Conservation (phyloP, 2,329 filamentous ascomycete genomes). For the Fusarium sp. region DNA sequence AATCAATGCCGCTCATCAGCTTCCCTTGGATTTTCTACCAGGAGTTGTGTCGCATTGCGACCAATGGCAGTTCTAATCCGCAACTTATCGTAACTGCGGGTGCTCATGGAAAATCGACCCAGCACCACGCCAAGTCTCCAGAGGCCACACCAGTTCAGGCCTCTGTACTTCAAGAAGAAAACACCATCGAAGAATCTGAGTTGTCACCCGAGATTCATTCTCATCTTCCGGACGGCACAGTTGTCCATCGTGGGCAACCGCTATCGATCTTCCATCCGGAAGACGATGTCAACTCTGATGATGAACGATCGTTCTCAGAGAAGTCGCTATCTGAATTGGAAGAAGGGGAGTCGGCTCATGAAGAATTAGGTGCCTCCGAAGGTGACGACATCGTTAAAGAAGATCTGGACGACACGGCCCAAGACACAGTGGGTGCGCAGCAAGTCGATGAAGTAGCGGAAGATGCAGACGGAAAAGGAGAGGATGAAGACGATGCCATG, state of each 20-base stretch:
- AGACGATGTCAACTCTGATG: neutral
- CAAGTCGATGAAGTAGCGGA: conserved; percentile 4
- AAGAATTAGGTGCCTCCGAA: neutral
- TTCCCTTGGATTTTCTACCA: conserved; percentile 93
- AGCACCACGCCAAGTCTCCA: neutral
- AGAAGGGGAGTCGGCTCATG: conserved; percentile 4
- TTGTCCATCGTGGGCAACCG: conserved; percentile 42
- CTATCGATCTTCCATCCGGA: conserved; percentile 36
- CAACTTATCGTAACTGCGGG: conserved; percentile 36
- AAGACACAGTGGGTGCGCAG: neutral
- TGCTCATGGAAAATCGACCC: conserved; percentile 18
- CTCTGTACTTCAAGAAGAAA: conserved; percentile 1
- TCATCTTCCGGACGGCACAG: conserved; percentile 38
- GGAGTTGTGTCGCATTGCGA: conserved; percentile 61
- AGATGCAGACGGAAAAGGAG: conserved; percentile 2
- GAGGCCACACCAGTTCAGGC: neutral
- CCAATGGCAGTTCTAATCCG: conserved; percentile 39
- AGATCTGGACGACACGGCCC: neutral
- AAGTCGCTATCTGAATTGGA: neutral
- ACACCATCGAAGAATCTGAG: neutral
- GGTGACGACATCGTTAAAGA: neutral
- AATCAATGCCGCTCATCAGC: conserved; percentile 84
- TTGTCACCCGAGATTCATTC: conserved; percentile 24
- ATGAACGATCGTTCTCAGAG: neutral
- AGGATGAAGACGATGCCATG: conserved; percentile 36